Conservation (phyloP, 2,329 filamentous ascomycete species). For the Penicillium capsulatum region DNA sequence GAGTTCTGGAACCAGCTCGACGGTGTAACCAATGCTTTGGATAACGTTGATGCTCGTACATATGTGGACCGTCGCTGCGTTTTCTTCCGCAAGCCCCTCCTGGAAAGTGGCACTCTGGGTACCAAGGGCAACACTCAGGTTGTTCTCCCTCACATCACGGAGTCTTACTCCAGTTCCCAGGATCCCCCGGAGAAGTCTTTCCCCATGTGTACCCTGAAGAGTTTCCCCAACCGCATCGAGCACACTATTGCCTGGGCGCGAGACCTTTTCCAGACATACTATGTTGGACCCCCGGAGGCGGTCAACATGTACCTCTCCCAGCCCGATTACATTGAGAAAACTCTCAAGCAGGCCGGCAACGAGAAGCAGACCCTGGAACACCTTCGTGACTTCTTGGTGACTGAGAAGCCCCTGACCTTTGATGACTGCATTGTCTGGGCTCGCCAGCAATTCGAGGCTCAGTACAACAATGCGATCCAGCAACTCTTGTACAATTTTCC, state of each 20-base stretch:
- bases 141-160: constrained; percentile 81
- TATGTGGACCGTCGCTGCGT: constrained; percentile 96
- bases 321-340: constrained; percentile 80
- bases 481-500: constrained; percentile 97
- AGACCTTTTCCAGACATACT: constrained; percentile 90
- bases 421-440: constrained; percentile 98
- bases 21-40: constrained; percentile 91
- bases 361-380: constrained; percentile 92
- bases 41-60: constrained; percentile 94
- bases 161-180: constrained; percentile 95
- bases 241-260: constrained; percentile 98
- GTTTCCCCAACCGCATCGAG: constrained; percentile 97
- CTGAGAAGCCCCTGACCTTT: constrained; percentile 84
- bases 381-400: constrained; percentile 83
- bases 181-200: constrained; percentile 98
- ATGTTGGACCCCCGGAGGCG: constrained; percentile 87
- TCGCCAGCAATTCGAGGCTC: constrained; percentile 86
- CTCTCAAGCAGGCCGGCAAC: constrained; percentile 87
- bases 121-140: constrained; percentile 99
- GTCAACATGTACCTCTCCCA: constrained; percentile 92
- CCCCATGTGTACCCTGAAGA: constrained; percentile 95
- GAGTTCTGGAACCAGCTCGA: constrained; percentile 83
- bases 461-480: constrained; percentile 95
- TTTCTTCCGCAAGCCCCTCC: constrained; percentile 93
- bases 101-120: constrained; percentile 96